Base-by-base conservation (phyloP, 768 basidiomycete genomes). In the Xerocomus potaroensis region DNA sequence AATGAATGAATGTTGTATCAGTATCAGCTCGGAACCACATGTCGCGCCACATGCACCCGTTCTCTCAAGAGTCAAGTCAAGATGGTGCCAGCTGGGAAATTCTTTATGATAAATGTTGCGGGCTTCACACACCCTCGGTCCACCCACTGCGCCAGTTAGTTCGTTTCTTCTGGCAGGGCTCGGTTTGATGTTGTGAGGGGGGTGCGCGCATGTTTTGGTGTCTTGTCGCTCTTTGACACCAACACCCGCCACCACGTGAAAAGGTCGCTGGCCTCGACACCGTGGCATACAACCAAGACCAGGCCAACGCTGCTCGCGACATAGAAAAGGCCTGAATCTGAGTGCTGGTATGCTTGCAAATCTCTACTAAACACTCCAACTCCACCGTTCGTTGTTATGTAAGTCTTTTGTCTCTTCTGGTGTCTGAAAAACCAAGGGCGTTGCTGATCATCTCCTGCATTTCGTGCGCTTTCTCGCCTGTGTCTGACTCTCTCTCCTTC, bases 311-410 rank as follows among this genome's bases (percentile, higher is more conserved):
- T 42, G 41, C 51, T 41, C 49, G 38, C 41, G 48, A 56, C 50
- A 42, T 42, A 46, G 43, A 64, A 62, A 57, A n/a, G 51, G 43
- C 55, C 43, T 63, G 48, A 57, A 43, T 55, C 58, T 58, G 47
- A 60, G 62, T 62, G 26, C 60, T 62, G 60, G 52, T 66, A 66
- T 62, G 65, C 55, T 62, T 49, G 57, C 51, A 49, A 55, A 46
- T 45, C 54, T 45, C 45, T 56, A 43, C 54, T 69, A 47, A 62
- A 59, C 52, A 35, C 45, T 45, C 16, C 40, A 55, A 53, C 45
- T 34, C n/a, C n/a, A n/a, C n/a, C n/a, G n/a, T n/a, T 64, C 35
- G 39, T 55, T 29, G 62, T 69, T 69, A 69, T 68, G 64, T 67
- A 67, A 65, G 65, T 65, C 51, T 50, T n/a, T n/a, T n/a, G 58